phyloP scores from a whole-genome alignment of 495 filamentous ascomycete genomes.

The Penicillium longicatenatum region DNA sequence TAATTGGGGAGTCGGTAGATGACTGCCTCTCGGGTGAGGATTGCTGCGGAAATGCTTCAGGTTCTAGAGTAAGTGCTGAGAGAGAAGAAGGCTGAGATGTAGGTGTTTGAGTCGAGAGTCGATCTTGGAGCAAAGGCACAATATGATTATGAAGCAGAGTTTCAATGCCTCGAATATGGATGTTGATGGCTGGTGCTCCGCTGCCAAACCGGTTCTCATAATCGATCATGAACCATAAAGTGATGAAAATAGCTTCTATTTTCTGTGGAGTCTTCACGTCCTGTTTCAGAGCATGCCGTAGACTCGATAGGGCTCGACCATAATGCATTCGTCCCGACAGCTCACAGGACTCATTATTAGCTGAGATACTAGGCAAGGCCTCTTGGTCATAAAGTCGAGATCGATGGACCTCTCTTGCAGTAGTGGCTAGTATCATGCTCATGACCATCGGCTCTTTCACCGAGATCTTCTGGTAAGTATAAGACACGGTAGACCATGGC shows the following conservation, averaged over 20 bases:
- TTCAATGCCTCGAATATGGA: constrained; percentile 36
- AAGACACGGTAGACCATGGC: constrained; percentile 38
- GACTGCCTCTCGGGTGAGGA: neutral
- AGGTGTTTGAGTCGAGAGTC: neutral
- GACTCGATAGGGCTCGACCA: constrained; percentile 32
- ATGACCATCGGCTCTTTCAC: constrained; percentile 37
- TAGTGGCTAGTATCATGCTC: constrained; percentile 39
- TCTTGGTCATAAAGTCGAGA: constrained; percentile 24
- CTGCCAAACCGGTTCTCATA: constrained; percentile 40
- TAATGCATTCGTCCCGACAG: constrained; percentile 31
- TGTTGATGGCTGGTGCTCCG: constrained; percentile 33
- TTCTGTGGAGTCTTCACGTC: constrained; percentile 31
- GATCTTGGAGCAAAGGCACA: constrained; percentile 28
- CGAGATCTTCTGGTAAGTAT: constrained; percentile 36
- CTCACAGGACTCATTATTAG: constrained; percentile 20
- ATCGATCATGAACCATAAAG: constrained; percentile 39
- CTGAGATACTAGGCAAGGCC: constrained; percentile 4
- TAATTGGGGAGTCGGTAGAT: neutral
- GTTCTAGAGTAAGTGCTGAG: neutral
- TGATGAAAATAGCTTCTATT: constrained; percentile 38
- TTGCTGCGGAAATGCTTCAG: neutral
- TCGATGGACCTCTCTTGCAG: constrained; percentile 33
- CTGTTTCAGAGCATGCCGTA: constrained; percentile 32
- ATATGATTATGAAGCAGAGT: constrained; percentile 34
- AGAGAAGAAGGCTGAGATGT: neutral